Conservation (phyloP, 2,329 filamentous ascomycete genomes). For the Graphilbum fragrans region DNA sequence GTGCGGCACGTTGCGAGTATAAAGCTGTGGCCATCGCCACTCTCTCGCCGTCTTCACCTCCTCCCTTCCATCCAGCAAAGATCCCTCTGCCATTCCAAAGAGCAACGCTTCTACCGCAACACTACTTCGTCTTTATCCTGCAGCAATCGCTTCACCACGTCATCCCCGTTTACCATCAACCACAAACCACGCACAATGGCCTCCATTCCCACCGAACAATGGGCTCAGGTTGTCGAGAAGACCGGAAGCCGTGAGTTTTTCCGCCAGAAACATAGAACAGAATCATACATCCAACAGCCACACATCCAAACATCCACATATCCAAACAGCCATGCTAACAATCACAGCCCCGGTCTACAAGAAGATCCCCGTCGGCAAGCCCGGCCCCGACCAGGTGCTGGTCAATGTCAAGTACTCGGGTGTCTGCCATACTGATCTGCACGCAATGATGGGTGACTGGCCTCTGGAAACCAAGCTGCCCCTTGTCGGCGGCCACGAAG, state of each 20-base stretch:
- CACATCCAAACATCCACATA: too few relatives aligned
- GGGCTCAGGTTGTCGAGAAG: slow-evolving; percentile 83
- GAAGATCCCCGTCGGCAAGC: slow-evolving; percentile 69
- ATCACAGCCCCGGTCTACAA: slow-evolving; percentile 51
- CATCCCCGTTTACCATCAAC: background rate
- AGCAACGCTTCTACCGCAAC: background rate
- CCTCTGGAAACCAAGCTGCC: slow-evolving; percentile 17
- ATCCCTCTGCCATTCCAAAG: background rate
- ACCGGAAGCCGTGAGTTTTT: slow-evolving; percentile 53
- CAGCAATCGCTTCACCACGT: background rate
- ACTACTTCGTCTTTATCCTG: background rate
- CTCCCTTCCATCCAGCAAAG: background rate
- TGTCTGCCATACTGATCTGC: slow-evolving; percentile 19
- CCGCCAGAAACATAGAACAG: too few relatives aligned
- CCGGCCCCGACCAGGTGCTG: slow-evolving; percentile 15
- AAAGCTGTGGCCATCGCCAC: slow-evolving; percentile 1
- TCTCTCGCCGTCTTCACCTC: background rate
- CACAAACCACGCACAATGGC: slow-evolving; percentile 22
- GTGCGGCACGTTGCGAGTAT: background rate
- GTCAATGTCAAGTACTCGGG: slow-evolving; percentile 20
- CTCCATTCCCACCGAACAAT: slow-evolving; percentile 67
- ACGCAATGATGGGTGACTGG: slow-evolving; percentile 15
- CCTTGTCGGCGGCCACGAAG: slow-evolving; percentile 49
- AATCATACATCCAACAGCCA: too few relatives aligned
- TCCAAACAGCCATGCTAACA: too few relatives aligned